Conservation (phyloP, 352 stramenopile genomes). For the Phytophthora multivora region DNA sequence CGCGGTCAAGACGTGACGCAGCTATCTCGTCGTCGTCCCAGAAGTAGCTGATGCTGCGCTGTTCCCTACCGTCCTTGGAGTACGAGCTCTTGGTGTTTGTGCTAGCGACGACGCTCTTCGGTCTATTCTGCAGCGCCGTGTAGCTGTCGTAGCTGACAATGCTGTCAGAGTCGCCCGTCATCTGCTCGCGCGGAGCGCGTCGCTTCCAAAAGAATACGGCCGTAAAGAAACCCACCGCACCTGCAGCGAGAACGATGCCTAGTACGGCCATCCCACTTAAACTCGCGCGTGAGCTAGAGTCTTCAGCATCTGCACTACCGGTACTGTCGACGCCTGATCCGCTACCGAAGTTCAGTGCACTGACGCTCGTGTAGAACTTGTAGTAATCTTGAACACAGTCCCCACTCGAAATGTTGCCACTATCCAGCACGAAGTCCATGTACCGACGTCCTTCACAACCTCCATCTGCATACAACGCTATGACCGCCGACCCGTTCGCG, state of each 20-base stretch:
- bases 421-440: slow-evolving; percentile 21
- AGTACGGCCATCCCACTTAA: slow-evolving; percentile 5
- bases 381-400: slow-evolving; percentile 30
- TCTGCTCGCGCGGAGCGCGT: background rate
- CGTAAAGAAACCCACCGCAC: slow-evolving; percentile 21
- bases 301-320: background rate
- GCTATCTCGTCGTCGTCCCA: slow-evolving; percentile 36
- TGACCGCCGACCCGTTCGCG: slow-evolving; percentile 28
- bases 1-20: slow-evolving; percentile 25
- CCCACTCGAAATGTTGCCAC: slow-evolving; percentile 23
- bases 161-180: background rate
- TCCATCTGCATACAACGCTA: slow-evolving; percentile 15
- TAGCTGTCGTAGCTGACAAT: slow-evolving; percentile 12
- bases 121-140: slow-evolving; percentile 5
- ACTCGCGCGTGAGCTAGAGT: background rate
- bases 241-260: slow-evolving; percentile 17
- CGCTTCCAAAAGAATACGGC: slow-evolving; percentile 31
- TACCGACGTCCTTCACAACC: slow-evolving; percentile 2
- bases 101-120: slow-evolving; percentile 16
- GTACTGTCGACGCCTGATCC: background rate
- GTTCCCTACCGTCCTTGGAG: slow-evolving; percentile 8
- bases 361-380: slow-evolving; percentile 30
- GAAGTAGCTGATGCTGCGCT: slow-evolving; percentile 39
- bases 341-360: background rate
- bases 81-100: slow-evolving; percentile 29